These are phyloP conservation scores for Debaryomyces prosopidis DNA, from an alignment of 805 yeast species.

Conservation along the genomic window DNA sequence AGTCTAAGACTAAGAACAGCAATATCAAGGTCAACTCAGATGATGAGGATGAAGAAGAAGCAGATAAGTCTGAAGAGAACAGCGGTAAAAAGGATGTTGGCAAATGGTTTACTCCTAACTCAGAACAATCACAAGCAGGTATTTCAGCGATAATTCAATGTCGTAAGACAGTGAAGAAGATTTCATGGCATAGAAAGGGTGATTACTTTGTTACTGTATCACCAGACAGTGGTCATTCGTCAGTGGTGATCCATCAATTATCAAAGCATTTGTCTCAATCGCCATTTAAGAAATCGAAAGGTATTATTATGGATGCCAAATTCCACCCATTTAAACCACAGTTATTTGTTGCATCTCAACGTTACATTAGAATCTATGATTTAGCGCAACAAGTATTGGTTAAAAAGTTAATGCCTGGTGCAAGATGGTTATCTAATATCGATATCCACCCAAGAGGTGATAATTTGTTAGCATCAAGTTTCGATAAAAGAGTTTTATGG, in stretches of 20 bases:
- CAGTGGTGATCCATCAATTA: conserved; percentile 91
- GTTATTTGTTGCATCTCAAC: conserved; percentile 89
- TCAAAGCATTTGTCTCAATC: conserved; percentile 94
- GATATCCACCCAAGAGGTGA: conserved; percentile 98
- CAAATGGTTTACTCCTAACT: conserved; percentile 80
- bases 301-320: conserved; percentile 92
- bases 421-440: conserved; percentile 87
- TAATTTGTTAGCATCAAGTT: conserved; percentile 87
- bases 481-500: conserved; percentile 94
- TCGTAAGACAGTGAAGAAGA: conserved; percentile 67
- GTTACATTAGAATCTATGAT: conserved; percentile 89
- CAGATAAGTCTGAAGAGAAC: conserved; percentile 21
- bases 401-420: conserved; percentile 91
- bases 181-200: conserved; percentile 97
- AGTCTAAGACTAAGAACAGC: conserved; percentile 39
- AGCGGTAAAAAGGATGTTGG: conserved; percentile 53
- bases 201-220: conserved; percentile 96
- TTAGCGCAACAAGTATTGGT: conserved; percentile 79
- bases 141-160: conserved; percentile 70
- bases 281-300: conserved; percentile 90
- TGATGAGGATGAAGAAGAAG: conserved; percentile 37
- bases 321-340: conserved; percentile 97
- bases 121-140: conserved; percentile 60
- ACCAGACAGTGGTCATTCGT: conserved; percentile 86
- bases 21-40: conserved; percentile 39